Percentiles rank a stretch among this genome's conserved stretches.
Evolutionary conservation across 208 protist species (phyloP).

Genomic region (Wallacemonas sp.): DNA sequence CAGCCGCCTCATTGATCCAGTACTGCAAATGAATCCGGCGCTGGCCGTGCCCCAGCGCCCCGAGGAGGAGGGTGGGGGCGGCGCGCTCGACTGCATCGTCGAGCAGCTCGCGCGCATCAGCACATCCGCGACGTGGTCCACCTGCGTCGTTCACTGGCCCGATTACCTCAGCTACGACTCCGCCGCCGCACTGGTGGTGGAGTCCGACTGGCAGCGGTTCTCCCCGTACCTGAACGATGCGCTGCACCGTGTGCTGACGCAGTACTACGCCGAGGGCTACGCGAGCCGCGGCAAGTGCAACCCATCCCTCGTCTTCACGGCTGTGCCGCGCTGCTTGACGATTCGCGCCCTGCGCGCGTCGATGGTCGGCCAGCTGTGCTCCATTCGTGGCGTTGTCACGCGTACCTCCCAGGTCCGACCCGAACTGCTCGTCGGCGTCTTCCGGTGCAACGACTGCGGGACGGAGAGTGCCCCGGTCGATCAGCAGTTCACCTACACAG

Average conservation of each 20-base stretch:
- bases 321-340: constrained; percentile 76
- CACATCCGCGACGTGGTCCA: constrained; percentile 70
- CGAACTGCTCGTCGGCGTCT: constrained; percentile 97
- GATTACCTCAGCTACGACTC: constrained; percentile 78
- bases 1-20: constrained; percentile 69
- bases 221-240: constrained; percentile 69
- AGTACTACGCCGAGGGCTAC: constrained; percentile 87
- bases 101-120: constrained; percentile 81
- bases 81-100: constrained; percentile 52
- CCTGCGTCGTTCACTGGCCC: constrained; percentile 79
- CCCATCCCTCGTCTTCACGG: constrained; percentile 80
- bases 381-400: constrained; percentile 98
- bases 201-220: constrained; percentile 84
- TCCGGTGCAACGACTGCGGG: constrained; percentile 96
- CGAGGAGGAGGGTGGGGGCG: constrained; percentile 4
- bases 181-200: constrained; percentile 61
- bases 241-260: constrained; percentile 66
- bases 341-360: constrained; percentile 94
- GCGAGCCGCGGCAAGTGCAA: constrained; percentile 65
- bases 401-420: constrained; percentile 98
- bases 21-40: constrained; percentile 20
- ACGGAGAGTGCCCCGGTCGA: constrained; percentile 82
- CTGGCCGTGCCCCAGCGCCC: constrained; percentile 3
- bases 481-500: constrained; percentile 99
- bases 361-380: constrained; percentile 93